Evolutionary conservation across 2,329 filamentous ascomycete species (phyloP).

Genomic region (Paradendryphiella salina): DNA sequence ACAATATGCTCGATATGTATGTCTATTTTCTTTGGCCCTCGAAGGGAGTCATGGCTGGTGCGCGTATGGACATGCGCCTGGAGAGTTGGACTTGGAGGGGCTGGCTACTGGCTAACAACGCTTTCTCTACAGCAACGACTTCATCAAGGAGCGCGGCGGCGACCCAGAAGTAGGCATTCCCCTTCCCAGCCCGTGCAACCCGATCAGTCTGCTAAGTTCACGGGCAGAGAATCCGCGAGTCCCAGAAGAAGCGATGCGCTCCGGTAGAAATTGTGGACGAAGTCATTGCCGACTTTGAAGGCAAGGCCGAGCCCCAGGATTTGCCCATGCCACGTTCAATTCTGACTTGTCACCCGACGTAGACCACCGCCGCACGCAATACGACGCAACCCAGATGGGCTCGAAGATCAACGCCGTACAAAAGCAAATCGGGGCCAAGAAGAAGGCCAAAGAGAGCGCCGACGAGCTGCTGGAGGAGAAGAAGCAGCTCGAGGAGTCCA

Average conservation of each 20-base stretch:
- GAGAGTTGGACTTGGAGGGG: constrained; percentile 3
- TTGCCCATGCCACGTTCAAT: neutral
- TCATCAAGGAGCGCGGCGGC: constrained; percentile 77
- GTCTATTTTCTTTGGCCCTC: neutral
- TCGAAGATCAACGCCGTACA: constrained; percentile 85
- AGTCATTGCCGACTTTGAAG: constrained; percentile 80
- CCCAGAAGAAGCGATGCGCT: constrained; percentile 80
- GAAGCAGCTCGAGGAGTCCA: constrained; percentile 74
- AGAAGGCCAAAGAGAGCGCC: constrained; percentile 88
- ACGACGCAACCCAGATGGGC: constrained; percentile 77
- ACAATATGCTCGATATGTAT: constrained; percentile 42
- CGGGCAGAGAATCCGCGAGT: constrained; percentile 76
- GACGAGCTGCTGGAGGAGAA: constrained; percentile 79
- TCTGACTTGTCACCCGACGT: neutral
- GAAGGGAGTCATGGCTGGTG: neutral
- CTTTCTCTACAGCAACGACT: constrained; percentile 52
- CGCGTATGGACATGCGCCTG: neutral
- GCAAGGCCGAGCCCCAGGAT: neutral
- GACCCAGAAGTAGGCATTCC: constrained; percentile 65
- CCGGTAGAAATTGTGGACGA: constrained; percentile 85
- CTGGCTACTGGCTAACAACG: constrained; percentile 16
- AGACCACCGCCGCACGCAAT: constrained; percentile 78
- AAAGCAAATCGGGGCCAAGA: constrained; percentile 88
- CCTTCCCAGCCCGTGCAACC: neutral
- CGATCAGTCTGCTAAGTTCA: neutral